Evolutionary conservation across 257 asterid genomes (phyloP), one percentile per base, ranked within the genome.

Genomic region (Solanum pennellii): DNA sequence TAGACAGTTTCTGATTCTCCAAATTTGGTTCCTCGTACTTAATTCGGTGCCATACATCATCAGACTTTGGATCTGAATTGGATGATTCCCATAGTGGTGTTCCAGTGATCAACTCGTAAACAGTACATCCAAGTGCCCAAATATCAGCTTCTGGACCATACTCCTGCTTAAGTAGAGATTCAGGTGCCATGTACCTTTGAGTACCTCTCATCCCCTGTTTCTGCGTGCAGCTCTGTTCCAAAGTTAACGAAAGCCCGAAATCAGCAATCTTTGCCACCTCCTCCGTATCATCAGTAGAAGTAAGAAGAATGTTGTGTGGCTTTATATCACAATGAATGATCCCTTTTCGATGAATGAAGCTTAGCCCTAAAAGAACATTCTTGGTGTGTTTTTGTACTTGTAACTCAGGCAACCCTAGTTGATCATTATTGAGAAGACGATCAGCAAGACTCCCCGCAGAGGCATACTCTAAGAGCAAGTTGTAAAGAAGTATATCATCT

Each of bases 71-170:
- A 27, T 25, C 37, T 66, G 18, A 25, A 25, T 6, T 31, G 4
- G 21, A 27, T 33, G 27, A 84, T 27, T 56, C 39, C 84, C 87
- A 39, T 2, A 66, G 37, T 27, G 44, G 62, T 87, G 9, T 84
- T 49, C 75, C 45, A 4, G 76, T 66, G 49, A 89, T 52, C 89
- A 89, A 75, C 89, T 83, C 88, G 3, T 56, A 25, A 4, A 87
- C 87, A 6, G 75, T 74, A 11, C 88, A 83, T 3, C 91, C 91
- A 18, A 89, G 44, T 18, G 77, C 89, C 86, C 88, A 89, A 3
- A 89, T 49, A 25, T 89, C 91, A 16, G 12, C 86, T 9, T 62
- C 45, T 12, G 9, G 62, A 0, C 73, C 77, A 20, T 79, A 86
- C 23, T 68, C 84, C 2, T 65, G 83, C 0, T n/a, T 21, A 6